phyloP scores from a whole-genome alignment of 176 grass and related monocot genomes.

The Phragmites australis region DNA sequence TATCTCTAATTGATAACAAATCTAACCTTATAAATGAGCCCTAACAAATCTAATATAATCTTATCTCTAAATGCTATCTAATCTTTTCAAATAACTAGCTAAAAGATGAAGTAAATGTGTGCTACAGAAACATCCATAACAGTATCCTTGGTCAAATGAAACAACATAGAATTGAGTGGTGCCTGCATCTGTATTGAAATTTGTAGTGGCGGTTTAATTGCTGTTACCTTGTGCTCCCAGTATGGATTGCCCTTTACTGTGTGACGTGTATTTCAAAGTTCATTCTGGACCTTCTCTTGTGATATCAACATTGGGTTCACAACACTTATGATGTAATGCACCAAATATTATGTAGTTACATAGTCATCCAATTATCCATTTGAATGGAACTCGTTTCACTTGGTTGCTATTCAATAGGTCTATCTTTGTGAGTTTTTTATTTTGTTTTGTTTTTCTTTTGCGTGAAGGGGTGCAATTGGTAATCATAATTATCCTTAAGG shows the following conservation, averaged over 20 bases:
- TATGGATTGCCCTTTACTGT: not conserved
- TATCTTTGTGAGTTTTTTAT: not conserved
- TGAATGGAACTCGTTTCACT: constrained; percentile 1
- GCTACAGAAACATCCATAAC: too few relatives aligned
- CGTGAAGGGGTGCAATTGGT: not conserved
- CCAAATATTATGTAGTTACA: constrained; percentile 11
- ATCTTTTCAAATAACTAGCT: too few relatives aligned
- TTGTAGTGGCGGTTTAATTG: constrained; percentile 9
- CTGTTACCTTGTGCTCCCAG: not conserved
- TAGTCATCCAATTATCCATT: not conserved
- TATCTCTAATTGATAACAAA: too few relatives aligned
- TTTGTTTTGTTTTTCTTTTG: not conserved
- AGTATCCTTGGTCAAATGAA: constrained; percentile 13
- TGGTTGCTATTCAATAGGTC: not conserved
- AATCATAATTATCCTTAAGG: not conserved
- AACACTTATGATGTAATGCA: not conserved
- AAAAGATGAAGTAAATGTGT: too few relatives aligned
- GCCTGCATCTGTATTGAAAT: constrained; percentile 5
- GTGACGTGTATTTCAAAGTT: not conserved
- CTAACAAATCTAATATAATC: too few relatives aligned
- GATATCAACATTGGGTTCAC: not conserved
- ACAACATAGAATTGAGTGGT: not conserved
- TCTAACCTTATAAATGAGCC: too few relatives aligned
- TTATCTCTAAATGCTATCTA: too few relatives aligned
- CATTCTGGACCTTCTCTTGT: constrained; percentile 2